Percentiles rank a stretch among this genome's conserved stretches.
phyloP scores from a whole-genome alignment of 2,329 filamentous ascomycete species.

The Alternaria postmessia region DNA sequence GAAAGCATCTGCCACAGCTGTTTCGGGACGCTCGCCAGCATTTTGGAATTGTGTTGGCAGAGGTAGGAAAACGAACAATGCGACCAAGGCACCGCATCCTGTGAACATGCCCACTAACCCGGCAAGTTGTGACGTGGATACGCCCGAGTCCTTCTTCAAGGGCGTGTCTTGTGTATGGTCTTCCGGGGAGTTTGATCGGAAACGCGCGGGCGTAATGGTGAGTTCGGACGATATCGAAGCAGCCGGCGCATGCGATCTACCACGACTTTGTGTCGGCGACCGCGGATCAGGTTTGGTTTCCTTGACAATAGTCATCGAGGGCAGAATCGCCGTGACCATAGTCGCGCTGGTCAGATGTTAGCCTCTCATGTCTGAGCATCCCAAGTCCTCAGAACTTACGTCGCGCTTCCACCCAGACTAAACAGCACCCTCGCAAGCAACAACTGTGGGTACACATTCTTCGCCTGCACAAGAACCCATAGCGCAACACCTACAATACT shows the following conservation, averaged over 20 bases:
- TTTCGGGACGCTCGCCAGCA: constrained; percentile 73
- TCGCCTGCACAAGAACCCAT: constrained; percentile 82
- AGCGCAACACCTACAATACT: constrained; percentile 79
- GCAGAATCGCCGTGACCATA: constrained; percentile 96
- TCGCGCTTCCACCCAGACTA: constrained; percentile 88
- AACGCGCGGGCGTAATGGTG: constrained; percentile 73
- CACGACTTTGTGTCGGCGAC: constrained; percentile 33
- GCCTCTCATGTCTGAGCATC: constrained; percentile 1
- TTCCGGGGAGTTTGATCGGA: constrained; percentile 45
- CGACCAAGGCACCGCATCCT: constrained; percentile 87
- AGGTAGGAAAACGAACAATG: constrained; percentile 82
- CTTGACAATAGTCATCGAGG: constrained; percentile 65
- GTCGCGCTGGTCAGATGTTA: constrained; percentile 64
- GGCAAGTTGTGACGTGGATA: constrained; percentile 72
- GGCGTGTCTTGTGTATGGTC: constrained; percentile 21
- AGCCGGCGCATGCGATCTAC: constrained; percentile 65
- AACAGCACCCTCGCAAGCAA: constrained; percentile 86
- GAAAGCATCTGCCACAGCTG: constrained; percentile 84
- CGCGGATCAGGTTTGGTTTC: constrained; percentile 35
- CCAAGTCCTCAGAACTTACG: constrained; percentile 59
- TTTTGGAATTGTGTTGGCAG: constrained; percentile 82
- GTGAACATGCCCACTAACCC: constrained; percentile 93
- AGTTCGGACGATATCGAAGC: constrained; percentile 76
- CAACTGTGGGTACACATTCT: constrained; percentile 87
- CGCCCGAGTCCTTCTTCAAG: constrained; percentile 34